Evolutionary conservation across 2,329 filamentous ascomycete genomes (phyloP).

Genomic region (Epichloe scottii): DNA sequence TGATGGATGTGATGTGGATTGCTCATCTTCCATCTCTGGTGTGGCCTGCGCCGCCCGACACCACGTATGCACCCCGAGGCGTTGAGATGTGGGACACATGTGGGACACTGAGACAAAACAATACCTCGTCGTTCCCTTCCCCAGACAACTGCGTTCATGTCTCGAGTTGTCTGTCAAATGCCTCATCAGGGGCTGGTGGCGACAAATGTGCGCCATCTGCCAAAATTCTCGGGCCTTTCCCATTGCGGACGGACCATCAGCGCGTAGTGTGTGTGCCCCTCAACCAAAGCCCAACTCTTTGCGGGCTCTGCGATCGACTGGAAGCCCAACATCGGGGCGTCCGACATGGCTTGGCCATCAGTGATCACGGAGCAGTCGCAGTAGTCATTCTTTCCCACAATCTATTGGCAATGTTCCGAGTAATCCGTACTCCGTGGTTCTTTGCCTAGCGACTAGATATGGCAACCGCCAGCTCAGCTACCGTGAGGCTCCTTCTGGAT

Average conservation of each 20-base stretch:
- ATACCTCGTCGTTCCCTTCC: not conserved
- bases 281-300: not conserved
- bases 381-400: too few species aligned
- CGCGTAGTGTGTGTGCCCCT: too few species aligned
- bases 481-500: too few species aligned
- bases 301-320: not conserved
- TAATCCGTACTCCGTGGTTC: too few species aligned
- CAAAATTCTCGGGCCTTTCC: not conserved
- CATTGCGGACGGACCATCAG: not conserved
- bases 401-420: too few species aligned
- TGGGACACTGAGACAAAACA: not conserved
- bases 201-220: not conserved
- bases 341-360: not conserved
- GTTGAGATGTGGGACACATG: not conserved
- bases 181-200: not conserved
- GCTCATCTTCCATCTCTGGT: not conserved
- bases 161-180: not conserved
- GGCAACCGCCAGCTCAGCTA: too few species aligned
- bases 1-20: too few species aligned
- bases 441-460: too few species aligned
- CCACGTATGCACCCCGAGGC: not conserved
- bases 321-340: constrained; percentile 20
- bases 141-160: not conserved
- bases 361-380: not conserved
- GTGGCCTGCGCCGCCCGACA: not conserved